These are phyloP conservation scores for Salvia rosmarinus DNA, from an alignment of 257 asterid species.

Conservation along the genomic window DNA sequence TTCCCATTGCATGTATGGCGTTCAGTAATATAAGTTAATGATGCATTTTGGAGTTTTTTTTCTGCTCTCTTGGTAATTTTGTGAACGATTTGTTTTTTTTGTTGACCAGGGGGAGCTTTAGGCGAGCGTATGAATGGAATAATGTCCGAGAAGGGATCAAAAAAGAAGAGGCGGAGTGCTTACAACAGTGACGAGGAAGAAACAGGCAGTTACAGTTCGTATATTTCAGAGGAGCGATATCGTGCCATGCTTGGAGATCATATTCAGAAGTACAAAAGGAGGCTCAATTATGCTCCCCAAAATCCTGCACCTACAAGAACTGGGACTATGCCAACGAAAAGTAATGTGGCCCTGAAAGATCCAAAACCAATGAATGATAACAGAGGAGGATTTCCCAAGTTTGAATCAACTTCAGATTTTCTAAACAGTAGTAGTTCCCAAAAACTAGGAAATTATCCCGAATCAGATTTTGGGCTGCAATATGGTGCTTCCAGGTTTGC, in stretches of 20 bases:
- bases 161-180: conserved; percentile 71
- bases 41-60: no score
- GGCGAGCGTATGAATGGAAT: conserved; percentile 66
- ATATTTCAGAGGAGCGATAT: conserved; percentile 83
- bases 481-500: conserved; percentile 76
- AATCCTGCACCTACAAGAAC: conserved; percentile 53
- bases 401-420: conserved; percentile 70
- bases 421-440: conserved; percentile 51
- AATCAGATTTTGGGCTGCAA: conserved; percentile 60
- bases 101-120: conserved; percentile 53
- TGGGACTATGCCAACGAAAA: conserved; percentile 49
- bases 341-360: conserved; percentile 58
- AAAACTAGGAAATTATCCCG: conserved; percentile 55
- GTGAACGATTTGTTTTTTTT: conserved; percentile 28
- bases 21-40: conserved; percentile 22
- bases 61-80: conserved; percentile 29
- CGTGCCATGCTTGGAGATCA: conserved; percentile 98
- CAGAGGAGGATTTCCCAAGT: conserved; percentile 63
- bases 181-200: conserved; percentile 83
- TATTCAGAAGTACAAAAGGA: conserved; percentile 80
- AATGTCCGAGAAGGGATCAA: conserved; percentile 65
- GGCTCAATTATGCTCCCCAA: conserved; percentile 63
- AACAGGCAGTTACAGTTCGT: conserved; percentile 59
- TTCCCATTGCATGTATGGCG: conserved; percentile 28
- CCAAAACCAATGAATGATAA: conserved; percentile 59